Conservation (phyloP, 2,329 filamentous ascomycete genomes). For the Aphanocladium album region DNA sequence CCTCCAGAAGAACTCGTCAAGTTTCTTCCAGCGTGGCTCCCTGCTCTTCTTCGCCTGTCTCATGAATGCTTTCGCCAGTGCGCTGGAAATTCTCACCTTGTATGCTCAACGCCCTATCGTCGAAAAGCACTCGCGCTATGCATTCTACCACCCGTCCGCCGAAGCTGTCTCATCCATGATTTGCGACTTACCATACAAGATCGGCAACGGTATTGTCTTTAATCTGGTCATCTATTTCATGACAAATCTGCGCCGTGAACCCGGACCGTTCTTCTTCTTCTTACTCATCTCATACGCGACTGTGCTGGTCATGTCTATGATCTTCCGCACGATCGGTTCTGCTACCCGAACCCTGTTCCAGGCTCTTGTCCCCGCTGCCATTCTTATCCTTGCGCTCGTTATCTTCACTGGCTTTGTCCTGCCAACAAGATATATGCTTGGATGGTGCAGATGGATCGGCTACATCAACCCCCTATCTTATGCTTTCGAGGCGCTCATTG, state of each 20-base stretch:
- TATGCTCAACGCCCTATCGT: conserved; percentile 89
- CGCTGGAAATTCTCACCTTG: conserved; percentile 78
- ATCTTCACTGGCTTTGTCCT: conserved; percentile 68
- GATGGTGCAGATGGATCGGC: conserved; percentile 79
- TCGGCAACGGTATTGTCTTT: conserved; percentile 70
- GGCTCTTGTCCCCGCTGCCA: conserved; percentile 55
- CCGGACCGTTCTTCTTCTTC: conserved; percentile 82
- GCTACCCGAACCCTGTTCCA: conserved; percentile 65
- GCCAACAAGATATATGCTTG: conserved; percentile 64
- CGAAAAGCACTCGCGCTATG: conserved; percentile 82
- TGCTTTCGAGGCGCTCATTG: conserved; percentile 73
- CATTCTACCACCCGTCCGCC: conserved; percentile 82
- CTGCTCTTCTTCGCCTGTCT: conserved; percentile 84
- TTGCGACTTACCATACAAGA: conserved; percentile 80
- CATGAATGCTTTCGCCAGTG: conserved; percentile 77
- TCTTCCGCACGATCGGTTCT: conserved; percentile 78
- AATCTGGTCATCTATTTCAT: conserved; percentile 84
- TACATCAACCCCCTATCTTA: conserved; percentile 77
- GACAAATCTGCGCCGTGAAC: conserved; percentile 69
- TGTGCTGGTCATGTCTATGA: conserved; percentile 76
- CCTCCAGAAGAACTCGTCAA: conserved; percentile 56
- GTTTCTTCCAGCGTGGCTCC: conserved; percentile 74
- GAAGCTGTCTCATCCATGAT: conserved; percentile 87
- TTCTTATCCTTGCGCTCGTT: conserved; percentile 61
- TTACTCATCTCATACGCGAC: conserved; percentile 68